phyloP scores from a whole-genome alignment of 2,329 filamentous ascomycete genomes.

The Penicillium sp. region DNA sequence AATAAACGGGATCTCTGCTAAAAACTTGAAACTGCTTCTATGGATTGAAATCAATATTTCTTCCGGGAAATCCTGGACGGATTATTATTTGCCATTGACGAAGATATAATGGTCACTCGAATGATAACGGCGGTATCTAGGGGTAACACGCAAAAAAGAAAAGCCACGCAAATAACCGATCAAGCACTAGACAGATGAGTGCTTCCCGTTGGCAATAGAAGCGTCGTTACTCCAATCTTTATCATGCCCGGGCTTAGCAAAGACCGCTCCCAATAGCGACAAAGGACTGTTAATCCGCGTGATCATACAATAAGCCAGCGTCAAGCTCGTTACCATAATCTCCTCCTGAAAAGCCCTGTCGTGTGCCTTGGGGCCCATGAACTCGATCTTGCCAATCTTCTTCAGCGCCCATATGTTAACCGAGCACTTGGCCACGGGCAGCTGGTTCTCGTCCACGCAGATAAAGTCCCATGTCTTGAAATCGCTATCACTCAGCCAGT shows the following conservation, averaged over 20 bases:
- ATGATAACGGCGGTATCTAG: neutral
- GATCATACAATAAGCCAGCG: slow-evolving; percentile 28
- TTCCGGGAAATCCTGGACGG: neutral
- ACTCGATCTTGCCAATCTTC: slow-evolving; percentile 29
- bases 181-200: neutral
- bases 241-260: slow-evolving; percentile 19
- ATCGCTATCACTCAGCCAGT: slow-evolving; percentile 26
- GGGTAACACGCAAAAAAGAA: neutral
- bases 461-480: slow-evolving; percentile 34
- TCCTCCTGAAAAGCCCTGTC: slow-evolving; percentile 26
- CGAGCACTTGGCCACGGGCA: slow-evolving; percentile 29
- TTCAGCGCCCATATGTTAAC: slow-evolving; percentile 25
- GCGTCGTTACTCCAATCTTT: slow-evolving; percentile 5
- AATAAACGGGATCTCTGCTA: no score
- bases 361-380: slow-evolving; percentile 20
- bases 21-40: no score
- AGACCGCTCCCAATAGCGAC: slow-evolving; percentile 24
- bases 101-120: neutral
- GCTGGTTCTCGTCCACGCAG: slow-evolving; percentile 28
- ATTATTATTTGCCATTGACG: neutral
- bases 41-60: no score
- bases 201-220: neutral
- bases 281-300: slow-evolving; percentile 8
- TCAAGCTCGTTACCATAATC: slow-evolving; percentile 30
- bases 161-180: neutral